phyloP scores from a whole-genome alignment of 2,329 filamentous ascomycete species.

The Aspergillus uvarum region DNA sequence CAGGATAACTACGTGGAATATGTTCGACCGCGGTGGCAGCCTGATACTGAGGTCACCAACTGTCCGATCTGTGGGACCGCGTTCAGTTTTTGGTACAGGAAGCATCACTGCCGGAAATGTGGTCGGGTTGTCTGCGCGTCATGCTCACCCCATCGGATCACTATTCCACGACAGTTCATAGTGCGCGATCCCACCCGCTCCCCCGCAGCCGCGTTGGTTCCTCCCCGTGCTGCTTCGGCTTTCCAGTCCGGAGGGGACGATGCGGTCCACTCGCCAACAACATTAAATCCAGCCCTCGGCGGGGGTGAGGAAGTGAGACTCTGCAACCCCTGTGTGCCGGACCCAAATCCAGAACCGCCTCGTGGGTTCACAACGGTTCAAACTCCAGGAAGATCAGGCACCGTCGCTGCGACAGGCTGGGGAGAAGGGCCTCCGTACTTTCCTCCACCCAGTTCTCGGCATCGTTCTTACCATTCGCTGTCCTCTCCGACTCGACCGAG shows the following conservation, averaged over 20 bases:
- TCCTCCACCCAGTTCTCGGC: conserved; percentile 18
- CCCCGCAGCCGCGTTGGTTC: conserved; percentile 44
- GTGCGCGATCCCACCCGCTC: conserved; percentile 59
- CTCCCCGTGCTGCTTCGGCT: conserved; percentile 44
- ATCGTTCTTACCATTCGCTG: conserved; percentile 30
- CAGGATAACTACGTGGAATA: conserved; percentile 41
- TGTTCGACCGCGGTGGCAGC: conserved; percentile 78
- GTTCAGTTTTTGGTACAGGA: conserved; percentile 83
- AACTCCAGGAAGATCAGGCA: conserved; percentile 17
- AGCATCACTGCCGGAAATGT: conserved; percentile 96
- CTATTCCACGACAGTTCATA: conserved; percentile 89
- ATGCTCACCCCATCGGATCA: conserved; percentile 93
- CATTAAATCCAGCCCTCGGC: conserved; percentile 53
- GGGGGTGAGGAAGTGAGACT: conserved; percentile 68
- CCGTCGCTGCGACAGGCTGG: conserved; percentile 13
- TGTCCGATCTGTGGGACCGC: conserved; percentile 76
- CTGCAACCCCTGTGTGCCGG: conserved; percentile 71
- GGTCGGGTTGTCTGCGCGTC: conserved; percentile 85
- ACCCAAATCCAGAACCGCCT: conserved; percentile 62
- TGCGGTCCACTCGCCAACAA: conserved; percentile 22
- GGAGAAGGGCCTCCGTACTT: conserved; percentile 5
- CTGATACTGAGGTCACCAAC: conserved; percentile 74
- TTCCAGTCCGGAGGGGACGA: conserved; percentile 48
- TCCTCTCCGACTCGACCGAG: conserved; percentile 17
- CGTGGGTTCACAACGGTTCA: conserved; percentile 31